Conservation (phyloP, 345 rosid species). For the Populus davidiana region DNA sequence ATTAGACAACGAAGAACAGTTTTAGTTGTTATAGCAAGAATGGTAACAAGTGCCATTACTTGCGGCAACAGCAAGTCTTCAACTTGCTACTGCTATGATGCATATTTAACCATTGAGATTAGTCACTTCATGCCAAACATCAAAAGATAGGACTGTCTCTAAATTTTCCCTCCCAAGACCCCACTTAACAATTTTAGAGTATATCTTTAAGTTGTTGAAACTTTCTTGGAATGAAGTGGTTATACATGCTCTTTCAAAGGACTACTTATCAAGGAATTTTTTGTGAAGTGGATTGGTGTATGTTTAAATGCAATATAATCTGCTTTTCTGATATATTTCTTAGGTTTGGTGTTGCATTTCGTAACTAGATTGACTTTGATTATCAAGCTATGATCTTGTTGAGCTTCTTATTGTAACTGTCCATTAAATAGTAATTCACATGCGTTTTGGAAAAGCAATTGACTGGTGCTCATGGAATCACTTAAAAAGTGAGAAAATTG, state of each 20-base stretch:
- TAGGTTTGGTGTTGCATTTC: not conserved
- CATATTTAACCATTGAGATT: not conserved
- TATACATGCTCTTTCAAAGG: not conserved
- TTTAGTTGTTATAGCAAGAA: not conserved
- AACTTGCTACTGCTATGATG: not conserved
- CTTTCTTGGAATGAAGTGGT: not conserved
- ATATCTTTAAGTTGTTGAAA: not conserved
- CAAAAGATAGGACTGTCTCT: not conserved
- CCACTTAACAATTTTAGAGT: too few species aligned
- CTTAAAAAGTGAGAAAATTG: too few species aligned
- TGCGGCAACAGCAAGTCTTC: not conserved
- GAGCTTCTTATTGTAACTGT: not conserved
- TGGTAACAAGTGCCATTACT: not conserved
- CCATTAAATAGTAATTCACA: not conserved
- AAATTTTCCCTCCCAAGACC: not conserved
- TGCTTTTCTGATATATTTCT: not conserved
- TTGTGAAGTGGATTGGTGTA: not conserved
- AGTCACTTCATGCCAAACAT: not conserved
- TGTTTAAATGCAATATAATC: not conserved
- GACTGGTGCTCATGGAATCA: not conserved
- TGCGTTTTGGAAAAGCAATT: not conserved
- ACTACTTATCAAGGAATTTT: not conserved
- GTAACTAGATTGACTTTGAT: not conserved
- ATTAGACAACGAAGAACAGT: not conserved
- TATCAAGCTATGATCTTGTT: not conserved